phyloP scores from a whole-genome alignment of 2,329 filamentous ascomycete genomes.

The Coniella lustricola region DNA sequence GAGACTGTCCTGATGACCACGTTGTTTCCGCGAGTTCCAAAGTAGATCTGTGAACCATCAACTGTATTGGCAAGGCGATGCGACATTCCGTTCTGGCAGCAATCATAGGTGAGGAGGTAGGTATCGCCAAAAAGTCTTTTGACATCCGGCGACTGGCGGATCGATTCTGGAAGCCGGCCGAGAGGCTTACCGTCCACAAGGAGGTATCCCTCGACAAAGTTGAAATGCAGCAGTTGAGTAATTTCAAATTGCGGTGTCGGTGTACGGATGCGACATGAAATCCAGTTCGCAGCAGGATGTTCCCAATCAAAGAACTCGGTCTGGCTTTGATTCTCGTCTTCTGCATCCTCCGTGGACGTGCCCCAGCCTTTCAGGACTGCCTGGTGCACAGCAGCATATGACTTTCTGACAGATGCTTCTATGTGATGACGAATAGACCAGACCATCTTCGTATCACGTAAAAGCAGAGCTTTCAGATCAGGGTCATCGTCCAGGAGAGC shows the following conservation, averaged over 20 bases:
- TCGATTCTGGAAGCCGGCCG: conserved; percentile 43
- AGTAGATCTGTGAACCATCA: conserved; percentile 41
- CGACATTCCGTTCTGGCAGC: conserved; percentile 44
- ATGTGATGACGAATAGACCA: conserved; percentile 30
- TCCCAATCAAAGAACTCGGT: neutral
- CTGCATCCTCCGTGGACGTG: conserved; percentile 19
- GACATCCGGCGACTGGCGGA: conserved; percentile 36
- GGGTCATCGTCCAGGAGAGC: conserved; percentile 30
- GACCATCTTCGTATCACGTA: conserved; percentile 40
- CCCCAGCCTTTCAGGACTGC: conserved; percentile 38
- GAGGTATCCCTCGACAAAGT: conserved; percentile 29
- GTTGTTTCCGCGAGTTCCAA: conserved; percentile 38
- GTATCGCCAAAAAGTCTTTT: conserved; percentile 43
- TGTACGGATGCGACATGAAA: conserved; percentile 19
- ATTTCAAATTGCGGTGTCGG: neutral
- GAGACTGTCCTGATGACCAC: conserved; percentile 37
- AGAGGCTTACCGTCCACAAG: conserved; percentile 30
- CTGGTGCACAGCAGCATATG: conserved; percentile 21
- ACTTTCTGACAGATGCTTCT: conserved; percentile 24
- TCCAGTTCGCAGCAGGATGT: conserved; percentile 25
- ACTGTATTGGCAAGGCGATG: conserved; percentile 32
- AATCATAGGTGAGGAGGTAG: conserved; percentile 45
- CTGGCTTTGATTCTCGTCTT: neutral
- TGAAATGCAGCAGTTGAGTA: conserved; percentile 26
- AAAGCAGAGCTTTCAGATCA: conserved; percentile 30